Base-by-base conservation (phyloP, 2,329 filamentous ascomycete genomes). In the Colletotrichum eleusines region DNA sequence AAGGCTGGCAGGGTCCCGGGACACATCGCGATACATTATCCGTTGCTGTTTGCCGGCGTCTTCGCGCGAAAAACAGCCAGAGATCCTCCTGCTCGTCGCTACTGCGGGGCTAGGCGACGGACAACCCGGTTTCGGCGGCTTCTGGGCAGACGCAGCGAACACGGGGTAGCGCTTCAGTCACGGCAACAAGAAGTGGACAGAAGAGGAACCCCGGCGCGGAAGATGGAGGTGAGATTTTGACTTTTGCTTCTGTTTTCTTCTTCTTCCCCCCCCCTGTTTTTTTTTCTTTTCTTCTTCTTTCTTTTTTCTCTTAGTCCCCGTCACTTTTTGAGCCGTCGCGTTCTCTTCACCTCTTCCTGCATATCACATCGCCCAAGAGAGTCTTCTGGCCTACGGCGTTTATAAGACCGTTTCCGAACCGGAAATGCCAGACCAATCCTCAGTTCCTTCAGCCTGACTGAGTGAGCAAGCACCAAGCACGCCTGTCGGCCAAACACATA, bases 151-250 rank as follows among this genome's bases (percentile, higher is more conserved):
- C 55, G 33, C 20, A 31, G 38, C 46, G 44, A 50, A 28, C 33
- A 50, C 31, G 44, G 18, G 31, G 31, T 3, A 26, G 31, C 14
- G 9, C 33, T 26, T 42, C 40, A 44, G 46, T 54, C 33, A 57
- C 54, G 23, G 23, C 31, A 57, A 18, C 31, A 51, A 6, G n/a
- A 57, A 23, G 46, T 20, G 38, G 48, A 35, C 23, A 28, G 26
- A 23, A 35, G 20, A 61, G 14, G 14, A 16, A 26, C 20, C 20
- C n/a, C 44, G 50, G 20, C n/a, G n/a, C 12, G 7, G 40, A 69
- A 69, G 31, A 69, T 70, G 67, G 67, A 70, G 63, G 67, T 70
- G 31, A 66, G 67, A 55, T 42, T 40, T 66, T n/a, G 26, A n/a
- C 5, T 60, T 70, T 57, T 55, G 38, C 44, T 54, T 46, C 18